phyloP scores from a whole-genome alignment of 164 flowering plant species.

The grape (Vitis vinifera) region ASM3070453v1 NC_081805.1:12806501-12807000 shows the following conservation, averaged over 20 bases:
- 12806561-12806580: slow-evolving; percentile 2
- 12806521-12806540: not conserved
- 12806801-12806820: slow-evolving; percentile 65
- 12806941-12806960: not conserved
- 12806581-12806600: slow-evolving; percentile 56
- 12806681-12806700: not conserved
- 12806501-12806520: not conserved
- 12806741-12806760: not conserved
- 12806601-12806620: slow-evolving; percentile 82
- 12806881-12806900: slow-evolving; percentile 65
- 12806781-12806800: not conserved
- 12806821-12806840: slow-evolving; percentile 86
- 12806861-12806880: slow-evolving; percentile 71
- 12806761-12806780: not conserved
- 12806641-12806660: slow-evolving; percentile 88
- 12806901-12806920: not conserved
- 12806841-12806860: slow-evolving; percentile 98
- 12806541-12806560: not conserved
- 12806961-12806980: not conserved
- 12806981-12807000: slow-evolving; percentile 50
- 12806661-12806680: slow-evolving; percentile 72
- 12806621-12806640: slow-evolving; percentile 91
- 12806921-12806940: not conserved
- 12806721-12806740: not conserved
- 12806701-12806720: not conserved